Base-by-base conservation (phyloP, 2,329 filamentous ascomycete species). In the Ilyonectria destructans region DNA sequence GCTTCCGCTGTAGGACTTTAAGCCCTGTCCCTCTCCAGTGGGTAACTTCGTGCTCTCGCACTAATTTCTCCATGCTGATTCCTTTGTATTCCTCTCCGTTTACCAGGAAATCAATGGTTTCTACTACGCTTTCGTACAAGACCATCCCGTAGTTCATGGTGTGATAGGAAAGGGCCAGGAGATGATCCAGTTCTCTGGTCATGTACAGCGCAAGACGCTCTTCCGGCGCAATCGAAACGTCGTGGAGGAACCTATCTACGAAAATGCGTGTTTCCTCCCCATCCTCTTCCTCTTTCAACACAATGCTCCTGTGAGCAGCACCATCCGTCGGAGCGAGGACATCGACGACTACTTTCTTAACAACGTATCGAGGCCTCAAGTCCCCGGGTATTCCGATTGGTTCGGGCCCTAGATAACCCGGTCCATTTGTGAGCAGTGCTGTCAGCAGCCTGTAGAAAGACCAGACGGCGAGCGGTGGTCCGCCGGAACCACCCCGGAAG, bases 281-380 rank as follows among this genome's bases (percentile, higher is more conserved):
- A 19, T 13, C 4, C 35, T 56, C 31, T 9, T 48, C 6, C 1
- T 62, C 58, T 3, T 7, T 43, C 7, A 13, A 57, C 1, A 19
- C 29, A 1, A 71, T 4, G 2, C 8, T 63, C 3, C 23, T 61
- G 12, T 69, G 51, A 5, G 35, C 3, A 4, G 43, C 62, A 1
- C 62, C 62, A 15, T 71, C 66, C 10, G 35, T 62, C 15, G 69
- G 56, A 2, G 59, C 23, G 8, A 71, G 4, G 0, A 71, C 2
- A 6, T 71, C 12, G 17, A 69, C 23, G 0, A 19, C 46, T 8
- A 71, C 58, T 15, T 52, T 23, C 3, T 67, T 67, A 33, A 71
- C 19, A 7, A 61, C 1, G 19, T 45, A 67, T 3, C 29, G 2
- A 6, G 1, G 3, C 13, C 19, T 10, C 23, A 29, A n/a, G 8